Conservation (phyloP, 306 rosid species). For the Prunus davidiana region DNA sequence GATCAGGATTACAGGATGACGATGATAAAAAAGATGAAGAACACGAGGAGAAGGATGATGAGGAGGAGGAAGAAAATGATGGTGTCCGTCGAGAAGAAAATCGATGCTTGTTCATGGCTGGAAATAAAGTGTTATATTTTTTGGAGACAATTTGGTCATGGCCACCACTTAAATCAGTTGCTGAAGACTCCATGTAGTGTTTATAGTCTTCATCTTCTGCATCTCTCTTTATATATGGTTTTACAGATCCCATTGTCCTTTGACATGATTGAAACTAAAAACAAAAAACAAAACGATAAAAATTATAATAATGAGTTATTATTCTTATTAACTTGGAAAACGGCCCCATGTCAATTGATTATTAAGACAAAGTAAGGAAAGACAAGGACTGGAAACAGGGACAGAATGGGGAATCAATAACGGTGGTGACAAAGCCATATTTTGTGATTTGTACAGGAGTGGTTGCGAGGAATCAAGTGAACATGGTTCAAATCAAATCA, state of each 20-base stretch:
- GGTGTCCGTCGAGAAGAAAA: conserved; percentile 38
- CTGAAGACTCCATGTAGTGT: conserved; percentile 41
- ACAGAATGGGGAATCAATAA: conserved; percentile 10
- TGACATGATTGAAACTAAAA: not conserved
- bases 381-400: conserved; percentile 7
- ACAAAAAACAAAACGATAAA: not conserved
- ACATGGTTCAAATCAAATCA: not conserved
- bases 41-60: conserved; percentile 34
- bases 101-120: conserved; percentile 27
- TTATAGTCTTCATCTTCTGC: not conserved
- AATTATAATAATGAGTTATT: not conserved
- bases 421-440: not conserved
- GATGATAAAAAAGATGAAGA: conserved; percentile 47
- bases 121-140: conserved; percentile 28
- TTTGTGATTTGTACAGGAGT: not conserved
- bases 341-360: conserved; percentile 35
- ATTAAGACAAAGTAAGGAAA: not conserved
- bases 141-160: conserved; percentile 27
- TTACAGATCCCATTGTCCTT: conserved; percentile 9
- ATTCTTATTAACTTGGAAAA: conserved; percentile 2
- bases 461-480: conserved; percentile 1
- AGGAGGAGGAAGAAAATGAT: conserved; percentile 51
- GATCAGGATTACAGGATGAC: conserved; percentile 34
- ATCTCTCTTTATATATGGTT: conserved; percentile 17
- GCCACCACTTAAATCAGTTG: conserved; percentile 6